A percentile compares a stretch with the other conserved stretches of the same genome.
phyloP scores from a whole-genome alignment of 768 basidiomycete species.

The Myochromella boudieri region DNA sequence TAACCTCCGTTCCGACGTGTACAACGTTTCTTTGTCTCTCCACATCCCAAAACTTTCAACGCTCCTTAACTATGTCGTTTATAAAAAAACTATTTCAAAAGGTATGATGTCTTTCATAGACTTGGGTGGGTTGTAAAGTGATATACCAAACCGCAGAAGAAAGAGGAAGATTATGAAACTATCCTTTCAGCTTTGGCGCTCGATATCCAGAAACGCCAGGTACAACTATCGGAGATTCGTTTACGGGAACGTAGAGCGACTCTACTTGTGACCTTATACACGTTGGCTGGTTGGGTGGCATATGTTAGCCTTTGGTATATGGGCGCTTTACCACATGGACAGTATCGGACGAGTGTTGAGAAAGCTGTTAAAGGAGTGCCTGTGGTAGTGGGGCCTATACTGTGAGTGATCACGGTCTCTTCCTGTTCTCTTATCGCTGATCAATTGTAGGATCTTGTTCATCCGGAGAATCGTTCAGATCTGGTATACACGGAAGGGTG shows the following conservation, averaged over 20 bases:
- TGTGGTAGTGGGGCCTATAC: slow-evolving; percentile 71
- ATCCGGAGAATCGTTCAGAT: slow-evolving; percentile 78
- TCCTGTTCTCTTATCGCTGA: slow-evolving; percentile 5
- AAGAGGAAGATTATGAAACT: slow-evolving; percentile 76
- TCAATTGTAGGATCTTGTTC: slow-evolving; percentile 59
- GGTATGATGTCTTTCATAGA: slow-evolving; percentile 1
- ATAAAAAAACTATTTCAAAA: slow-evolving; percentile 12
- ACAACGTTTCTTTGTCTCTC: neutral
- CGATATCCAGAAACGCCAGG: slow-evolving; percentile 73
- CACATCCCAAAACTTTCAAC: slow-evolving; percentile 2
- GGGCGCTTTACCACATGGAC: slow-evolving; percentile 46
- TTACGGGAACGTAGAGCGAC: slow-evolving; percentile 80
- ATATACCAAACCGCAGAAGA: slow-evolving; percentile 32
- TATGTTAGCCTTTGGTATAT: slow-evolving; percentile 79
- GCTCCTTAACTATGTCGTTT: slow-evolving; percentile 19
- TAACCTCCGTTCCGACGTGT: too few species aligned
- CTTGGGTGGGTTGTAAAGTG: neutral
- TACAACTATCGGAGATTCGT: slow-evolving; percentile 79
- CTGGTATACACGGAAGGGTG: slow-evolving; percentile 80
- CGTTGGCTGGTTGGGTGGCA: slow-evolving; percentile 68
- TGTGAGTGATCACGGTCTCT: slow-evolving; percentile 49
- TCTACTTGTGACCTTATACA: slow-evolving; percentile 75
- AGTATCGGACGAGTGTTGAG: slow-evolving; percentile 31
- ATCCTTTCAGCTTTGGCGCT: slow-evolving; percentile 64
- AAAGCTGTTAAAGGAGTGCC: slow-evolving; percentile 51